Base-by-base conservation (phyloP, 2,329 filamentous ascomycete species). In the Sporothrix protearum region DNA sequence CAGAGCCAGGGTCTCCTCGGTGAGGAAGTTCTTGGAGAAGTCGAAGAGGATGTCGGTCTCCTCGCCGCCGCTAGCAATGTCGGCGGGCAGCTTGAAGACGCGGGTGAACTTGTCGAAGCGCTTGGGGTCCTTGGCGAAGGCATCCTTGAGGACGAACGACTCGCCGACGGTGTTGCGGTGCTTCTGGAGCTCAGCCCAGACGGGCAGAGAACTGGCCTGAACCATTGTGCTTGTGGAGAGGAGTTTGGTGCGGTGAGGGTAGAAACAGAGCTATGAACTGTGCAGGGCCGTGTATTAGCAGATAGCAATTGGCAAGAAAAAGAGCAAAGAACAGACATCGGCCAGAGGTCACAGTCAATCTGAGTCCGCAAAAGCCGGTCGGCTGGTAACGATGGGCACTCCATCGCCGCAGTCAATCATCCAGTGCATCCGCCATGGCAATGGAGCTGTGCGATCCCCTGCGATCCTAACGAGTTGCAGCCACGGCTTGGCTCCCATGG, bases 21-120 rank as follows among this genome's bases (percentile, higher is more conserved):
- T 96, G 78, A 98, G 82, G 82, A 99, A 94, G 88, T 99, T 99
- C 89, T 99, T 99, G 85, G 92, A 96, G 85, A 97, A 99, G 83
- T 99, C 96, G 83, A 98, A 99, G 75, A 99, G 88, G 78, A 96
- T 96, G 76, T 97, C 93, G 76, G 89, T 90, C 78, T 87, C 87
- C 73, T 76, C 75, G 69, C 76, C 72, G 69, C 61, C 76, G 74
- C 78, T 78, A 78, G 96, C 92, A 76, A 92, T 90, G 69, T 87
- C 81, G 82, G 93, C 94, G 39, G 89, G 85, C 82, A 96, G 94
- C 77, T 87, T 85, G 83, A 98, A 97, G 78, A 88, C 93, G 81
- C 90, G 92, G 80, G 90, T 92, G 85, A 97, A 94, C 83, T 96
- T 97, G 79, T 91, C 83, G 85, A 97, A 98, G 75, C 96, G 93